phyloP scores from a whole-genome alignment of 345 rosid species.

The Boechera retrofracta region DNA sequence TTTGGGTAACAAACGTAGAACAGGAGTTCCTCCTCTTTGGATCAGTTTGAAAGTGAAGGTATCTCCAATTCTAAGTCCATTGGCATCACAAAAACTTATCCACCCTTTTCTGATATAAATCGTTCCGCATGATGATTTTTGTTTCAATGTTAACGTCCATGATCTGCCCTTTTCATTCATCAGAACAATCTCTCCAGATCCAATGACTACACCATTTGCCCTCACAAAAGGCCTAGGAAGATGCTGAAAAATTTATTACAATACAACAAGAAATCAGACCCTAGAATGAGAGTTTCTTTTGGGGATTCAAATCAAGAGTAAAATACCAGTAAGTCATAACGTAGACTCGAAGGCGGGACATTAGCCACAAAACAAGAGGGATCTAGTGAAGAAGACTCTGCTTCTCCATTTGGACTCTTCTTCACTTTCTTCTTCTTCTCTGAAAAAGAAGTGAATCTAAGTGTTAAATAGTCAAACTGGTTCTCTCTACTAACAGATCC shows the following conservation, averaged over 20 bases:
- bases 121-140: background rate
- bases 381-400: constrained; percentile 13
- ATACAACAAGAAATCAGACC: background rate
- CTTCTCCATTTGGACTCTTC: constrained; percentile 11
- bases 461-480: background rate
- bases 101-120: constrained; percentile 23
- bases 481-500: background rate
- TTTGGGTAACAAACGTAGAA: constrained; percentile 2
- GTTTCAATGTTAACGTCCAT: background rate
- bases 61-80: constrained; percentile 13
- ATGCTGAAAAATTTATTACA: constrained; percentile 4
- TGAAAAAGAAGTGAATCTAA: background rate
- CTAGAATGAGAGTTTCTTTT: background rate
- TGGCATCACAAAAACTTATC: constrained; percentile 24
- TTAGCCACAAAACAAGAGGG: constrained; percentile 14
- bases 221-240: background rate
- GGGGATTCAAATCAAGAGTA: background rate
- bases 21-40: constrained; percentile 13
- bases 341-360: background rate
- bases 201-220: constrained; percentile 1
- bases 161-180: constrained; percentile 24
- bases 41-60: constrained; percentile 17
- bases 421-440: constrained; percentile 17
- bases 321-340: constrained; percentile 16
- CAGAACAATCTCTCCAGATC: constrained; percentile 21